These are phyloP conservation scores for Cutaneotrichosporon daszewskae DNA, from an alignment of 1,284 basidiomycete species.

Conservation along the genomic window DNA sequence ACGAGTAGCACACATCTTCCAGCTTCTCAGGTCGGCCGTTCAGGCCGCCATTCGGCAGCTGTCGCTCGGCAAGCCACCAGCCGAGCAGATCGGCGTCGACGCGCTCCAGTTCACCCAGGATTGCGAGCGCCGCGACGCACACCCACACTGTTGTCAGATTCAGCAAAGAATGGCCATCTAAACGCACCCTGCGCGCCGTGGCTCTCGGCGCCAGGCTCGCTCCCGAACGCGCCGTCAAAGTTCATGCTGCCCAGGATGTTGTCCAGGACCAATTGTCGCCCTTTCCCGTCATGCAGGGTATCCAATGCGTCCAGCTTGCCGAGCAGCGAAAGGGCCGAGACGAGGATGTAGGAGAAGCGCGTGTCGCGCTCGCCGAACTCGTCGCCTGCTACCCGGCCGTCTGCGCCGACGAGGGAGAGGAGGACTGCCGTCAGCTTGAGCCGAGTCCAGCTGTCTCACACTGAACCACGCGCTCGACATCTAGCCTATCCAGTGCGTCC, in stretches of 20 bases:
- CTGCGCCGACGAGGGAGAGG: slow-evolving; percentile 67
- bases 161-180: not conserved
- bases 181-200: slow-evolving; percentile 86
- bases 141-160: slow-evolving; percentile 70
- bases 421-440: slow-evolving; percentile 58
- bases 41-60: slow-evolving; percentile 85
- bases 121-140: slow-evolving; percentile 78
- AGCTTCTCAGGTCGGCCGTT: slow-evolving; percentile 96
- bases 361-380: slow-evolving; percentile 85
- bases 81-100: slow-evolving; percentile 69
- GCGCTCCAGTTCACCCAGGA: slow-evolving; percentile 71
- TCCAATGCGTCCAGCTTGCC: slow-evolving; percentile 57
- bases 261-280: slow-evolving; percentile 59
- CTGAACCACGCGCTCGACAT: slow-evolving; percentile 61
- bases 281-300: slow-evolving; percentile 50
- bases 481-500: slow-evolving; percentile 66
- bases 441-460: slow-evolving; percentile 57
- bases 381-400: slow-evolving; percentile 88
- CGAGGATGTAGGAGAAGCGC: slow-evolving; percentile 81
- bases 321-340: slow-evolving; percentile 75
- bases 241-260: slow-evolving; percentile 79
- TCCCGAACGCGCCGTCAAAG: slow-evolving; percentile 94
- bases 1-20: slow-evolving; percentile 96
- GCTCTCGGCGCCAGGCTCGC: slow-evolving; percentile 75
- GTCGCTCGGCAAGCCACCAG: slow-evolving; percentile 91